A percentile compares a stretch with the other conserved stretches of the same genome.
phyloP scores from a whole-genome alignment of 805 yeast species.

The Pachysolen tannophilus region DNA sequence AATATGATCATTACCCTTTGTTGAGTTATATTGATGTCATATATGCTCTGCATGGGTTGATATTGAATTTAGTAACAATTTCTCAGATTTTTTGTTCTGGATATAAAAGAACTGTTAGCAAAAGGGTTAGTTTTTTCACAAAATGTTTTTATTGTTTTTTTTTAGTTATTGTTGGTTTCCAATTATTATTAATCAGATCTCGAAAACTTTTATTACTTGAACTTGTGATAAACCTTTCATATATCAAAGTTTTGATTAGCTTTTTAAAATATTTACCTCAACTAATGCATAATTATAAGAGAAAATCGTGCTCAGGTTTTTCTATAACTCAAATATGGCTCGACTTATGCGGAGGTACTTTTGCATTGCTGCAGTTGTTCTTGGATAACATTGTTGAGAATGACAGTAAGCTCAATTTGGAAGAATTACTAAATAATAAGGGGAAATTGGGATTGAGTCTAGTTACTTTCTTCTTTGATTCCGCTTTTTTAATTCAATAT shows the following conservation, averaged over 20 bases:
- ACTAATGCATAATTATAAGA: conserved; percentile 29
- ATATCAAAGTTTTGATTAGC: conserved; percentile 35
- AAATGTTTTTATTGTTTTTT: conserved; percentile 10
- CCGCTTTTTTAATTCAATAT: conserved; percentile 20
- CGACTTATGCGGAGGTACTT: conserved; percentile 34
- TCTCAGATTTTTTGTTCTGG: conserved; percentile 29
- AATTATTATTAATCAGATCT: conserved; percentile 8
- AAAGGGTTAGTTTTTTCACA: conserved; percentile 17
- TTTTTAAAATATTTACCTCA: conserved; percentile 45
- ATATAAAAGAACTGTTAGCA: conserved; percentile 22
- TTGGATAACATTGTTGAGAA: conserved; percentile 28
- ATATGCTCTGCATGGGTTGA: conserved; percentile 40
- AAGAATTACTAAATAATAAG: conserved; percentile 29
- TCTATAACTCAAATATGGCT: conserved; percentile 30
- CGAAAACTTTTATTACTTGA: conserved; percentile 22
- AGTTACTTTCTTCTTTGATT: conserved; percentile 25
- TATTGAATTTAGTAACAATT: conserved; percentile 28
- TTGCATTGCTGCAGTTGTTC: conserved; percentile 30
- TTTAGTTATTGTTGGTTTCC: conserved; percentile 11
- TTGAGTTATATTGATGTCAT: conserved; percentile 36
- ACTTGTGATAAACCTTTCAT: conserved; percentile 32
- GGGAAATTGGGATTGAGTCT: conserved; percentile 34
- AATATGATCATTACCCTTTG: conserved; percentile 30
- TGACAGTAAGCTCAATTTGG: conserved; percentile 13
- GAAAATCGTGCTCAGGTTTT: conserved; percentile 38